Conservation (phyloP, 805 yeast genomes). For the Monosporozyma servazzii region DNA sequence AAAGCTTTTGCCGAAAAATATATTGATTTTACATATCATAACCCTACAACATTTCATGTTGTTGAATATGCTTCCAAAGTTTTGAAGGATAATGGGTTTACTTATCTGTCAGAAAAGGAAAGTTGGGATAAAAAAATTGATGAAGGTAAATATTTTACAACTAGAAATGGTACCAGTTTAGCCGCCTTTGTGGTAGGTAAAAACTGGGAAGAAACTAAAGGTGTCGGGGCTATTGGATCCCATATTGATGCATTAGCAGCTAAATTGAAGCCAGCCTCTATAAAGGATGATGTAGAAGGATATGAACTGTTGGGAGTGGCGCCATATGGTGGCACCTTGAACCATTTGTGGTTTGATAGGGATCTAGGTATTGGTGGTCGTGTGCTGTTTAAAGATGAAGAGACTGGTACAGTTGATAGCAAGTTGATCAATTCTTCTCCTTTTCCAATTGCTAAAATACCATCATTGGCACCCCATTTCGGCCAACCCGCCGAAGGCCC, state of each 20-base stretch:
- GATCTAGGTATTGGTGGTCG: conserved; percentile 82
- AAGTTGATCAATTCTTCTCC: conserved; percentile 48
- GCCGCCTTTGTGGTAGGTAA: conserved; percentile 64
- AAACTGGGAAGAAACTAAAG: conserved; percentile 53
- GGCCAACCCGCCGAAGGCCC: conserved; percentile 63
- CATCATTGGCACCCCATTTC: conserved; percentile 81
- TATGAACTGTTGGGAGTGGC: conserved; percentile 75
- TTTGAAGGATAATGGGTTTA: conserved; percentile 53
- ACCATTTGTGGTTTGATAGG: conserved; percentile 69
- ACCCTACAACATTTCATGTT: conserved; percentile 73
- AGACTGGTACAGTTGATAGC: conserved; percentile 30
- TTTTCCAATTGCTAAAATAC: conserved; percentile 68
- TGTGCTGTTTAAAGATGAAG: conserved; percentile 42
- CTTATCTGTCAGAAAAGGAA: conserved; percentile 52
- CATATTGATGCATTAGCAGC: conserved; percentile 68
- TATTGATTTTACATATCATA: conserved; percentile 59
- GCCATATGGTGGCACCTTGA: conserved; percentile 68
- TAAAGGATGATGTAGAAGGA: conserved; percentile 55
- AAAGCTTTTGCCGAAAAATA: conserved; percentile 38
- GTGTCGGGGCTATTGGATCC: conserved; percentile 64
- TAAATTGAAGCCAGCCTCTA: conserved; percentile 63
- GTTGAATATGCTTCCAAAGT: conserved; percentile 41
- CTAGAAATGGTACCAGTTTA: conserved; percentile 58
- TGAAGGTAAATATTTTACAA: conserved; percentile 55
- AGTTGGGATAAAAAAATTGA: conserved; percentile 25